These are phyloP conservation scores for Logfia minima DNA, from an alignment of 129 eudicot species.

Conservation along the genomic window DNA sequence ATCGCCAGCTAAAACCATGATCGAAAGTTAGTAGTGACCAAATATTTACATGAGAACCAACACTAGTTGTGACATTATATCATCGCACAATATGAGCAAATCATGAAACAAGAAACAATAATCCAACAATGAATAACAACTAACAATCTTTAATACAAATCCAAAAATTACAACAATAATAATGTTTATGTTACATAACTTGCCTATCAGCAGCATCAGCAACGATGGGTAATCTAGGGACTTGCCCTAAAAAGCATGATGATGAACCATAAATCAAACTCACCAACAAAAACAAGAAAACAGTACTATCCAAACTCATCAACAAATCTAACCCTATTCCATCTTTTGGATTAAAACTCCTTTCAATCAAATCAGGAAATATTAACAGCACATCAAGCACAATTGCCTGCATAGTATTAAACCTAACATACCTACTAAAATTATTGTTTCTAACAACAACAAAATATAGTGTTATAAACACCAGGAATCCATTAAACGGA, in stretches of 20 bases:
- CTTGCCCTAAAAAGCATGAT: constrained; percentile 67
- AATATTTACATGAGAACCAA: neutral
- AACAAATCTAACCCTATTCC: constrained; percentile 85
- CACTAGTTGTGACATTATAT: neutral
- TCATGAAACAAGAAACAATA: neutral
- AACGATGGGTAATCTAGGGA: constrained; percentile 94
- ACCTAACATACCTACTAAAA: constrained; percentile 94
- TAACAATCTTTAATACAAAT: constrained; percentile 13
- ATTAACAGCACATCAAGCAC: constrained; percentile 92
- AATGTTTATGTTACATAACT: constrained; percentile 42
- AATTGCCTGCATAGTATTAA: constrained; percentile 97
- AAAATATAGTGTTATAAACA: constrained; percentile 77
- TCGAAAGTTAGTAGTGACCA: neutral
- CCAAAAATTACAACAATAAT: neutral
- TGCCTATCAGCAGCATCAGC: constrained; percentile 99
- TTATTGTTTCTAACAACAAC: constrained; percentile 84
- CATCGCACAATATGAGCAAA: neutral
- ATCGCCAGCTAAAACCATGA: neutral
- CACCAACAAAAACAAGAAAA: constrained; percentile 83
- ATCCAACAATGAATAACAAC: neutral
- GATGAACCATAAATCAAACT: constrained; percentile 77
- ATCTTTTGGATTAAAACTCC: constrained; percentile 67
- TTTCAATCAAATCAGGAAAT: constrained; percentile 86
- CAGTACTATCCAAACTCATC: constrained; percentile 98
- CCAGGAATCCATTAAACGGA: constrained; percentile 77